These are phyloP conservation scores for Aspergillus costaricaensis DNA, from an alignment of 2,329 filamentous ascomycete species.

Conservation along the genomic window DNA sequence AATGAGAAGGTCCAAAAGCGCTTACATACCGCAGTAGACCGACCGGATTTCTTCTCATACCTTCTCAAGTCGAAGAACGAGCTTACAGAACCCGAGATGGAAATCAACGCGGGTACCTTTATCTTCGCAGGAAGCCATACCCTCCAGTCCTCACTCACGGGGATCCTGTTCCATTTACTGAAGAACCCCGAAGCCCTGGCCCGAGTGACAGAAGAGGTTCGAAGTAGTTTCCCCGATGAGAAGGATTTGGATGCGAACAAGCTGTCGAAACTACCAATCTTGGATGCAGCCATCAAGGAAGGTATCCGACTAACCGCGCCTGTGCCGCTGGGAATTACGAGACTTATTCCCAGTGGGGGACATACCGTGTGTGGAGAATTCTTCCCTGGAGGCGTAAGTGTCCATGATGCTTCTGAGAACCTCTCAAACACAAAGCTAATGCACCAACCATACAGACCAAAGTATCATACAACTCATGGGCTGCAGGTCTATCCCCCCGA, in stretches of 20 bases:
- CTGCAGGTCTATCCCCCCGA: not conserved
- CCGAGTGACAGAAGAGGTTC: not conserved
- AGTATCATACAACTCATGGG: not conserved
- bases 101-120: not conserved
- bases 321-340: not conserved
- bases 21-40: not conserved
- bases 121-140: conserved; percentile 6
- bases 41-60: not conserved
- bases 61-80: not conserved
- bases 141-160: not conserved
- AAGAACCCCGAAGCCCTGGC: not conserved
- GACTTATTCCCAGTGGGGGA: not conserved
- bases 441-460: not conserved
- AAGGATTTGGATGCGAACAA: not conserved
- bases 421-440: not conserved
- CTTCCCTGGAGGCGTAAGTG: not conserved
- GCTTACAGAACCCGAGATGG: not conserved
- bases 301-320: not conserved
- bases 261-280: not conserved
- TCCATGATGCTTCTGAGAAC: too few species aligned
- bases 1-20: not conserved
- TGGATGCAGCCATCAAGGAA: not conserved
- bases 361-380: not conserved
- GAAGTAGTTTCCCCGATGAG: not conserved
- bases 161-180: not conserved